Percentiles rank a stretch among this genome's conserved stretches.
Evolutionary conservation across 208 protist genomes (phyloP).

Genomic region (Acanthamoeba culbertsoni): DNA sequence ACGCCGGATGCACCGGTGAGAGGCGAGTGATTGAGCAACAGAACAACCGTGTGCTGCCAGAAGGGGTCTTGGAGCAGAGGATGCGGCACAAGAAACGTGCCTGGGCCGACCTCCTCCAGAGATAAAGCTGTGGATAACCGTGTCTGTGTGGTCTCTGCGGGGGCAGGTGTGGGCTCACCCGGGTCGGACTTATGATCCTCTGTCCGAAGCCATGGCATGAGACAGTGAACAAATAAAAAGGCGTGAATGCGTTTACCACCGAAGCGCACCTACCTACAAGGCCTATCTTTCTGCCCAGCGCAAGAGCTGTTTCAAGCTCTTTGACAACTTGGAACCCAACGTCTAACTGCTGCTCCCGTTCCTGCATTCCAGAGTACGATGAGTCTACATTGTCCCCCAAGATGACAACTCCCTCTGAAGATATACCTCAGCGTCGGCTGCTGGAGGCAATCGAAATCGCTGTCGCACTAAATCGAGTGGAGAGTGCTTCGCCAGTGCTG

Average conservation of each 20-base stretch:
- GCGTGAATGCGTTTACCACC: background rate
- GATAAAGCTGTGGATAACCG: background rate
- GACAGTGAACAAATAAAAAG: background rate
- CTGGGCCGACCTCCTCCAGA: background rate
- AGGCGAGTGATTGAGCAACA: background rate
- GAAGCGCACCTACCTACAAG: background rate
- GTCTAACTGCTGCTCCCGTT: background rate
- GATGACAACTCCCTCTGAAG: background rate
- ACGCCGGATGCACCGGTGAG: background rate
- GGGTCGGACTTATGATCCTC: background rate
- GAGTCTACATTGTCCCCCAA: background rate
- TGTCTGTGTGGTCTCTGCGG: background rate
- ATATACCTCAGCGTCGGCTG: background rate
- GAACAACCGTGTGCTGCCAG: slow-evolving; percentile 8
- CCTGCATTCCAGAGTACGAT: background rate
- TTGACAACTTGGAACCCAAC: background rate
- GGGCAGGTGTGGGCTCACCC: background rate
- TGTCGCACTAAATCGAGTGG: background rate
- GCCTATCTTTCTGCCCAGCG: background rate
- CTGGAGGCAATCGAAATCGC: background rate
- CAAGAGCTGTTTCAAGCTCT: background rate
- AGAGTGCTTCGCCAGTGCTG: background rate
- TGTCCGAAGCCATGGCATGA: background rate
- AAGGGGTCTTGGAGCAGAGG: slow-evolving; percentile 11
- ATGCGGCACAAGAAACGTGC: background rate